Evolutionary conservation across 331 rosid species (phyloP).

Genomic region (Acacia pycnantha): DNA sequence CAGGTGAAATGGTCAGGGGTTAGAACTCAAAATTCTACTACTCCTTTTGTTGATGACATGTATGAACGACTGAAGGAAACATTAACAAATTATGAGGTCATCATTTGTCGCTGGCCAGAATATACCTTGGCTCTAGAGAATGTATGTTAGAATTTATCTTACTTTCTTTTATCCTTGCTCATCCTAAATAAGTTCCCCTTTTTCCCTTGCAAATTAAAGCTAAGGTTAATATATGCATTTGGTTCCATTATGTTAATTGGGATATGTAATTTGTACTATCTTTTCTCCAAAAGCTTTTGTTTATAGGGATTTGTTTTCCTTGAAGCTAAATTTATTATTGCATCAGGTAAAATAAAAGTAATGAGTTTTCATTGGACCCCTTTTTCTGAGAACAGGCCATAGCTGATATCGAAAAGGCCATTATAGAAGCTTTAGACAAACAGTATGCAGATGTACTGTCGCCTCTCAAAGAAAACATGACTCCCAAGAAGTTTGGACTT

Average conservation of each 20-base stretch:
- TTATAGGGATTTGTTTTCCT: background rate
- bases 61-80: slow-evolving; percentile 86
- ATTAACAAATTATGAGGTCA: slow-evolving; percentile 79
- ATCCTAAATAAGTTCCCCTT: background rate
- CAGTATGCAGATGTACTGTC: slow-evolving; percentile 93
- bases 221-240: background rate
- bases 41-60: slow-evolving; percentile 98
- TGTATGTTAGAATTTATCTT: slow-evolving; percentile 47
- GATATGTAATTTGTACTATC: background rate
- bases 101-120: slow-evolving; percentile 98
- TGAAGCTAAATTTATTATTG: background rate
- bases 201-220: background rate
- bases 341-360: background rate
- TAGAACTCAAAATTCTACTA: slow-evolving; percentile 86
- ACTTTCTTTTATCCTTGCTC: slow-evolving; percentile 10
- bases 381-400: slow-evolving; percentile 55
- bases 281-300: background rate
- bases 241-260: slow-evolving; percentile 3
- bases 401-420: slow-evolving; percentile 88
- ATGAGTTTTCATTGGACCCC: background rate
- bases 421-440: slow-evolving; percentile 88
- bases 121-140: slow-evolving; percentile 77
- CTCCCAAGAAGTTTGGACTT: slow-evolving; percentile 90
- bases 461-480: slow-evolving; percentile 81
- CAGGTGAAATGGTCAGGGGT: slow-evolving; percentile 99